Percentiles rank a stretch among this genome's conserved stretches.
Conservation (phyloP, 352 stramenopile genomes). For the Saprolegnia parasitica region DNA sequence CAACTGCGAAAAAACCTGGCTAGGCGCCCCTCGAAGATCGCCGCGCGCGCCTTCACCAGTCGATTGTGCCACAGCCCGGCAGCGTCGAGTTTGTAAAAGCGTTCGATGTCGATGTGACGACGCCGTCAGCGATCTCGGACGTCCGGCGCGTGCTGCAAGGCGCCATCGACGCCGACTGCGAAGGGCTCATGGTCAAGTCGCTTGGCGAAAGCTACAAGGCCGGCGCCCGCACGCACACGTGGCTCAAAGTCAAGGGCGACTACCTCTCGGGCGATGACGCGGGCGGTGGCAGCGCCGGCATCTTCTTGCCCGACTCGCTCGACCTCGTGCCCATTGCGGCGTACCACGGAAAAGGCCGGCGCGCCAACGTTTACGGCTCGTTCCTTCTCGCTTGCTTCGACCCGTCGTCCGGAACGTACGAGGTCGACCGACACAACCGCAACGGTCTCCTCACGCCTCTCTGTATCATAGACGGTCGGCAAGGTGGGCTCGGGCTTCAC, state of each 20-base stretch:
- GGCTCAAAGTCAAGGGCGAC: slow-evolving; percentile 85
- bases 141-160: slow-evolving; percentile 43
- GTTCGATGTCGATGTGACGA: slow-evolving; percentile 40
- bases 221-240: slow-evolving; percentile 64
- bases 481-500: slow-evolving; percentile 97
- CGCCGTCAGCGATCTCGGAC: neutral
- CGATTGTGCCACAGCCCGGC: slow-evolving; percentile 38
- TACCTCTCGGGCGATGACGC: slow-evolving; percentile 43
- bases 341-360: slow-evolving; percentile 94
- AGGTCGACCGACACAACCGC: slow-evolving; percentile 43
- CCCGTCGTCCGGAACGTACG: slow-evolving; percentile 89
- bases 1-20: no score
- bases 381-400: slow-evolving; percentile 98
- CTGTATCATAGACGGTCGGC: slow-evolving; percentile 53
- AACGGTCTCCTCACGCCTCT: slow-evolving; percentile 6
- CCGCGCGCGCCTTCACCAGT: slow-evolving; percentile 36
- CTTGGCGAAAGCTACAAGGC: slow-evolving; percentile 62
- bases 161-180: slow-evolving; percentile 56
- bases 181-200: slow-evolving; percentile 77
- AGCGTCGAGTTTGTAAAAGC: slow-evolving; percentile 62
- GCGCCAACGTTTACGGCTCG: slow-evolving; percentile 94
- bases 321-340: slow-evolving; percentile 98
- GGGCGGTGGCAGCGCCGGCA: slow-evolving; percentile 37
- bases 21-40: slow-evolving; percentile 44
- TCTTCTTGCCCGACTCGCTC: slow-evolving; percentile 83